Percentiles rank a stretch among this genome's conserved stretches.
Conservation (phyloP, 306 rosid genomes). For the Alnus rubra region DNA sequence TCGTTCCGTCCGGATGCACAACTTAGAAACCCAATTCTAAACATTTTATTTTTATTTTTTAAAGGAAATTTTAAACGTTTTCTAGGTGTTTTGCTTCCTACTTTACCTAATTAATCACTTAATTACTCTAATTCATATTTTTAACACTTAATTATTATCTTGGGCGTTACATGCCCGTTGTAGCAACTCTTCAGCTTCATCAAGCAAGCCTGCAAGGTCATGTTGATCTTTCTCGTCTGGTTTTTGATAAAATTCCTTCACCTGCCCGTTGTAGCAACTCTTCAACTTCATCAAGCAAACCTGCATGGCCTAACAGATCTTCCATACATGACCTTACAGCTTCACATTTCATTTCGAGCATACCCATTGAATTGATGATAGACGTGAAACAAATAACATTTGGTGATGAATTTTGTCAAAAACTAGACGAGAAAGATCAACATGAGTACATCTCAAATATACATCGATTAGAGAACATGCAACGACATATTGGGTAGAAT, state of each 20-base stretch:
- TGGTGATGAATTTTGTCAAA: conserved; percentile 61
- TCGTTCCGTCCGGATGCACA: too few species aligned
- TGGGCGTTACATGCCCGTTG: conserved; percentile 6
- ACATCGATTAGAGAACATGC: conserved; percentile 70
- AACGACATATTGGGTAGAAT: conserved; percentile 26
- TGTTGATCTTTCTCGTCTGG: too few species aligned
- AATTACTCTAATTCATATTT: too few species aligned
- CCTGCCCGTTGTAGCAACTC: too few species aligned
- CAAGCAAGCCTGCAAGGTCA: conserved; percentile 1
- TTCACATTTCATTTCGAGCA: conserved; percentile 77
- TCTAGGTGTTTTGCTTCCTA: too few species aligned
- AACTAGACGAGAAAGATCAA: conserved; percentile 52
- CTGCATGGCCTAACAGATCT: conserved; percentile 80
- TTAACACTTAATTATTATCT: too few species aligned
- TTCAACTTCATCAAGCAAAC: conserved; percentile 18
- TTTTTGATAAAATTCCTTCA: too few species aligned
- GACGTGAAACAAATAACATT: conserved; percentile 71
- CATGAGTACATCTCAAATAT: conserved; percentile 67
- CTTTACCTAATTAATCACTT: too few species aligned
- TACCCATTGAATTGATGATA: conserved; percentile 57
- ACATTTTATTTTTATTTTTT: too few species aligned
- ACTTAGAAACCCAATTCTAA: too few species aligned
- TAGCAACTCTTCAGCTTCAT: conserved; percentile 72
- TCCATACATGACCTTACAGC: conserved; percentile 57
- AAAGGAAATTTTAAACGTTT: too few species aligned